Evolutionary conservation across 345 rosid genomes (phyloP).

Genomic region (Sonneratia caseolaris): DNA sequence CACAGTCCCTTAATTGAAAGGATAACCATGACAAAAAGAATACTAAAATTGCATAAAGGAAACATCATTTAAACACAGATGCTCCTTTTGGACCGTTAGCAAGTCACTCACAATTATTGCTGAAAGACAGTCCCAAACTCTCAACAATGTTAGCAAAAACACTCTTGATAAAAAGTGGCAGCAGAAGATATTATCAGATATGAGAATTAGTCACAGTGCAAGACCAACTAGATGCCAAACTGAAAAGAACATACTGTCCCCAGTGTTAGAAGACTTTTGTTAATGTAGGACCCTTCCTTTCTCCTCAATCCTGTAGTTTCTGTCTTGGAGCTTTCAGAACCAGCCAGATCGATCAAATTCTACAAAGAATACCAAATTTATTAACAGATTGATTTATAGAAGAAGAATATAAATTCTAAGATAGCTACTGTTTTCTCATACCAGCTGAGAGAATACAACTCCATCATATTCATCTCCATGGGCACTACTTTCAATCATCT

Average conservation of each 20-base stretch:
- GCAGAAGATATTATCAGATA: background rate
- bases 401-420: background rate
- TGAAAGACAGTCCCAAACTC: background rate
- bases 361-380: slow-evolving; percentile 24
- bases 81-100: background rate
- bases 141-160: background rate
- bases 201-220: background rate
- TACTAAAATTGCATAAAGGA: background rate
- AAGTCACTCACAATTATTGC: background rate
- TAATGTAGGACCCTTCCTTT: slow-evolving; percentile 97
- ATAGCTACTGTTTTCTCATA: slow-evolving; percentile 27
- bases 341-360: slow-evolving; percentile 99
- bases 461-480: slow-evolving; percentile 95
- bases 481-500: slow-evolving; percentile 98
- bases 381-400: slow-evolving; percentile 7
- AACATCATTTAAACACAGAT: background rate
- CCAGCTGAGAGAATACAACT: slow-evolving; percentile 97
- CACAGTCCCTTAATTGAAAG: background rate
- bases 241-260: slow-evolving; percentile 68
- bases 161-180: background rate
- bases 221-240: background rate
- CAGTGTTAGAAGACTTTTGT: slow-evolving; percentile 97
- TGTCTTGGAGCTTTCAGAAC: slow-evolving; percentile 99
- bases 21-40: background rate
- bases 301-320: slow-evolving; percentile 97